Base-by-base conservation (phyloP, 768 basidiomycete species). In the Suillus spraguei region DNA sequence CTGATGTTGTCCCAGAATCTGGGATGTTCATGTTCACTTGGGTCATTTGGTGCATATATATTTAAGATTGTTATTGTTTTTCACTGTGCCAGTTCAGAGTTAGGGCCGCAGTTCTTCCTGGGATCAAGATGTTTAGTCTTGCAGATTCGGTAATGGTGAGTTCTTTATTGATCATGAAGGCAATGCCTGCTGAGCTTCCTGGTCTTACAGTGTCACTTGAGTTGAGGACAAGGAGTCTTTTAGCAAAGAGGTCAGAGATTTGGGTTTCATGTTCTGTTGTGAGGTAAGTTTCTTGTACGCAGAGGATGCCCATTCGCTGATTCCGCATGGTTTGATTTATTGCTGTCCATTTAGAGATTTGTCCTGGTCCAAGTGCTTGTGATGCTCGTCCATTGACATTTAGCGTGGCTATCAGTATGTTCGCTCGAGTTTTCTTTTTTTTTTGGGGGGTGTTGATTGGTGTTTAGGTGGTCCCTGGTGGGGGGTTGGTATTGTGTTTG, bases 201-300 rank as follows among this genome's bases (percentile, higher is more conserved):
- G 64, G 64, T 17, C 52, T 14, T 0, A 5, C 41, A 0, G 61
- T 61, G 42, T 68, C 44, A 0, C 55, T 33, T 0, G 70, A 69
- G 65, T 63, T 63, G 6, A 65, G 9, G 24, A 66, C n/a, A n/a
- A n/a, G n/a, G n/a, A n/a, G n/a, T n/a, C 46, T 16, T 41, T 33
- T 17, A 70, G 63, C 24, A 32, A 63, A 74, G 0, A 63, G 36
- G 36, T 5, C 3, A 11, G 10, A 2, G 1, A 38, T 38, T 11
- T 38, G 36, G 10, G 36, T 11, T 9, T 36, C 35, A 3, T 41
- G 2, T 47, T 53, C 9, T 59, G 24, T 4, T 66, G 28, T 58
- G 0, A 72, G 53, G 62, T 74, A 71, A 3, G 71, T 70, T 52
- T 74, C 72, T 50, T 71, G 68, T 8, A 74, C 39, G 1, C 63